Evolutionary conservation across 352 stramenopile species (phyloP).

Genomic region (Phytophthora pinifolia): DNA sequence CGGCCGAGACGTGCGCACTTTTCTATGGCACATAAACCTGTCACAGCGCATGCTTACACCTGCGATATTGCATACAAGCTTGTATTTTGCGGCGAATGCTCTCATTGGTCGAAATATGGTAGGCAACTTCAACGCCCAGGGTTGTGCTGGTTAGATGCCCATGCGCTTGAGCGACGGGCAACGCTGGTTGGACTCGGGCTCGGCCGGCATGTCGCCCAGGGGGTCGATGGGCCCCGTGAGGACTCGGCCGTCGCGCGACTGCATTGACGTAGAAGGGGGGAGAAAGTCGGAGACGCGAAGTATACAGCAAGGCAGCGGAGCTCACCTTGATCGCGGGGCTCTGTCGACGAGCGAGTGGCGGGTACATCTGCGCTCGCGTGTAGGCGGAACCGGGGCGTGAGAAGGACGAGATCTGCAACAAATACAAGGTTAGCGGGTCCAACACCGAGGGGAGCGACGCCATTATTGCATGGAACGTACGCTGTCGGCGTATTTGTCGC

Average conservation of each 20-base stretch:
- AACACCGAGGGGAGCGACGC: too few species aligned
- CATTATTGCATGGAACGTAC: slow-evolving; percentile 23
- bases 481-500: slow-evolving; percentile 51
- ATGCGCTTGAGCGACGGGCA: slow-evolving; percentile 61
- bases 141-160: slow-evolving; percentile 32
- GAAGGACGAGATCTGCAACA: slow-evolving; percentile 63
- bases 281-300: too few species aligned
- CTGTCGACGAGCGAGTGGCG: slow-evolving; percentile 42
- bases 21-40: slow-evolving; percentile 14
- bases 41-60: background rate
- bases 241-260: slow-evolving; percentile 51
- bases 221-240: slow-evolving; percentile 57
- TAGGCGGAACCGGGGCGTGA: slow-evolving; percentile 78
- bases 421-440: background rate
- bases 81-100: slow-evolving; percentile 5
- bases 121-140: slow-evolving; percentile 19
- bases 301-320: background rate
- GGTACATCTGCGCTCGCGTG: slow-evolving; percentile 59
- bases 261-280: background rate
- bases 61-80: slow-evolving; percentile 1
- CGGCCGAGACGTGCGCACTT: slow-evolving; percentile 13
- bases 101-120: slow-evolving; percentile 20
- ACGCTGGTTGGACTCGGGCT: slow-evolving; percentile 53
- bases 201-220: slow-evolving; percentile 43
- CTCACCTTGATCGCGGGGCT: slow-evolving; percentile 48